A percentile compares a stretch with the other conserved stretches of the same genome.
Conservation (phyloP, 805 yeast genomes). For the Wickerhamiella spandovensis region DNA sequence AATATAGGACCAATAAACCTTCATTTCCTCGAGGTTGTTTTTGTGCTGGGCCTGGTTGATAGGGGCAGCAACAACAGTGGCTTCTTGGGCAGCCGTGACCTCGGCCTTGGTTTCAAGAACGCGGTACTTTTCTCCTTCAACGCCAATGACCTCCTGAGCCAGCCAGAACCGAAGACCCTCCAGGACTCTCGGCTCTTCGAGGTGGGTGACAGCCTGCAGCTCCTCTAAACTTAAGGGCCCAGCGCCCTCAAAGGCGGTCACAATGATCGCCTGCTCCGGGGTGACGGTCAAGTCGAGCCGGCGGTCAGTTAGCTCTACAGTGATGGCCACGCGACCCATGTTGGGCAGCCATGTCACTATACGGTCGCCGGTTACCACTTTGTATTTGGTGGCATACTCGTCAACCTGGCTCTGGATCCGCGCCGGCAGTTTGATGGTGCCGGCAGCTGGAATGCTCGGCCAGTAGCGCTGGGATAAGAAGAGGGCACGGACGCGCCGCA, state of each 20-base stretch:
- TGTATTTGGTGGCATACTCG: constrained; percentile 33
- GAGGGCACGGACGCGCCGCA: constrained; percentile 27
- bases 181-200: constrained; percentile 31
- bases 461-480: constrained; percentile 70
- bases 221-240: constrained; percentile 22
- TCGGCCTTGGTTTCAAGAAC: neutral
- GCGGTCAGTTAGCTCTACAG: constrained; percentile 41
- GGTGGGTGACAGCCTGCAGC: constrained; percentile 27
- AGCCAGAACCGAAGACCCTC: constrained; percentile 50
- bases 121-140: constrained; percentile 26
- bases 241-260: constrained; percentile 32
- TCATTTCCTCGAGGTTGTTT: constrained; percentile 23
- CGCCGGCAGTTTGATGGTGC: constrained; percentile 37
- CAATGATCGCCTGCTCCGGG: constrained; percentile 58
- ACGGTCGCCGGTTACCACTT: constrained; percentile 41
- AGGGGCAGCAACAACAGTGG: neutral
- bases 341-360: constrained; percentile 42
- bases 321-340: constrained; percentile 49
- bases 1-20: constrained; percentile 35
- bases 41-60: neutral
- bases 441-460: constrained; percentile 38
- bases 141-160: constrained; percentile 38
- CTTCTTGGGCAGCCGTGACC: neutral
- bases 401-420: constrained; percentile 27
- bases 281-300: constrained; percentile 35